Percentiles rank a stretch among this genome's conserved stretches.
phyloP scores from a whole-genome alignment of 495 filamentous ascomycete species.

The Venustampulla echinocandica region DNA sequence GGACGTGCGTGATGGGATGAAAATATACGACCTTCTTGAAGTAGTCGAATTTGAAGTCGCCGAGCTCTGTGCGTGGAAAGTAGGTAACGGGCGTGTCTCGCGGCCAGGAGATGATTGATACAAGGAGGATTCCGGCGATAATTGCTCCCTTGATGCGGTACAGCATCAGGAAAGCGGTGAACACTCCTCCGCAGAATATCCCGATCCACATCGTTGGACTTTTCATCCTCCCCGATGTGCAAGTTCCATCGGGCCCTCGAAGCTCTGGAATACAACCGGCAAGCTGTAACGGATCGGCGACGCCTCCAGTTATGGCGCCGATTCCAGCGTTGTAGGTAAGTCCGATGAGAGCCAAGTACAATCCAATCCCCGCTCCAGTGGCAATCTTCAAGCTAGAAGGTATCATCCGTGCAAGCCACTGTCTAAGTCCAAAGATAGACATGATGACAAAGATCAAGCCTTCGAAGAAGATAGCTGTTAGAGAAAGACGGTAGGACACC shows the following conservation, averaged over 20 bases:
- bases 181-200: constrained; percentile 71
- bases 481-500: constrained; percentile 59
- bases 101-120: constrained; percentile 80
- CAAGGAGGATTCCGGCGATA: constrained; percentile 68
- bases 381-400: constrained; percentile 74
- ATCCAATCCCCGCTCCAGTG: constrained; percentile 71
- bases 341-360: constrained; percentile 74
- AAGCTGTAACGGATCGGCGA: constrained; percentile 52
- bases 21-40: constrained; percentile 78
- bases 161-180: constrained; percentile 70
- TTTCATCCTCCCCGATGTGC: constrained; percentile 56
- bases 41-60: constrained; percentile 63
- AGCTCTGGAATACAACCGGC: constrained; percentile 47
- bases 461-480: constrained; percentile 79
- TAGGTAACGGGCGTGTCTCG: constrained; percentile 62
- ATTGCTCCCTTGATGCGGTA: constrained; percentile 77
- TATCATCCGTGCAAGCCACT: constrained; percentile 73
- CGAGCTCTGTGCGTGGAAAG: constrained; percentile 61
- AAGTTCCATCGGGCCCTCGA: constrained; percentile 2
- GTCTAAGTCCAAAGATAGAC: constrained; percentile 65
- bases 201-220: constrained; percentile 75
- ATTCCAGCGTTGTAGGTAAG: constrained; percentile 73
- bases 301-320: constrained; percentile 55
- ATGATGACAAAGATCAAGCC: constrained; percentile 63
- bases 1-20: constrained; percentile 57